Conservation (phyloP, 1,139 yeast genomes). For the Candida tropicalis region DNA sequence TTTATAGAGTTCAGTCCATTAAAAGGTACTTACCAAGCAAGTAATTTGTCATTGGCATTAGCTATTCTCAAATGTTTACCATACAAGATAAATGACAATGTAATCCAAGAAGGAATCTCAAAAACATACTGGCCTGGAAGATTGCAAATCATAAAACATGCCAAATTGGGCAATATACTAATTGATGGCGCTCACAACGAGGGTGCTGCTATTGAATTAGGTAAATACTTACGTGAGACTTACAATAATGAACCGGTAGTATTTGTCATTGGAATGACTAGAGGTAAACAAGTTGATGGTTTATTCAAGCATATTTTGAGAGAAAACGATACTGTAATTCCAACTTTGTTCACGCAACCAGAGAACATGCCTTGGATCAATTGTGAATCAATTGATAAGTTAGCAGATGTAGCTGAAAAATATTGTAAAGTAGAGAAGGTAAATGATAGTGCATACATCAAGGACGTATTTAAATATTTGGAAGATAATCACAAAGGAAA, state of each 20-base stretch:
- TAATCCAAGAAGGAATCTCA: conserved; percentile 53
- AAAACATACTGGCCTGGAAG: conserved; percentile 65
- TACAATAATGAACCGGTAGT: conserved; percentile 39
- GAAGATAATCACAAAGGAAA: conserved; percentile 25
- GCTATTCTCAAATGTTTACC: conserved; percentile 44
- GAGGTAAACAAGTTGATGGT: conserved; percentile 62
- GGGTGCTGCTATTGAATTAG: conserved; percentile 75
- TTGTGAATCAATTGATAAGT: conserved; percentile 39
- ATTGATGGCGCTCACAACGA: conserved; percentile 95
- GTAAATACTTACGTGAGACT: conserved; percentile 27
- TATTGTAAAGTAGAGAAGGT: conserved; percentile 32
- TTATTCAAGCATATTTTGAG: conserved; percentile 55
- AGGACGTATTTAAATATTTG: conserved; percentile 23
- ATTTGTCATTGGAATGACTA: conserved; percentile 73
- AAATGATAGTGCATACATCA: conserved; percentile 13
- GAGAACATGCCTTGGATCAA: conserved; percentile 94
- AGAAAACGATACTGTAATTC: conserved; percentile 56
- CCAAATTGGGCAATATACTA: conserved; percentile 36
- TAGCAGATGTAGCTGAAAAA: conserved; percentile 7
- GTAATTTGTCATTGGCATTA: conserved; percentile 73
- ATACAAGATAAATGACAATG: conserved; percentile 27
- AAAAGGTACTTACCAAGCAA: conserved; percentile 70
- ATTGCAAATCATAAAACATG: conserved; percentile 46
- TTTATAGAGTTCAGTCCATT: conserved; percentile 51
- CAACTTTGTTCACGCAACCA: conserved; percentile 66